Evolutionary conservation across 208 protist species (phyloP), one percentile per base, ranked within the genome.

Genomic region (Trypanosoma rangeli): DNA sequence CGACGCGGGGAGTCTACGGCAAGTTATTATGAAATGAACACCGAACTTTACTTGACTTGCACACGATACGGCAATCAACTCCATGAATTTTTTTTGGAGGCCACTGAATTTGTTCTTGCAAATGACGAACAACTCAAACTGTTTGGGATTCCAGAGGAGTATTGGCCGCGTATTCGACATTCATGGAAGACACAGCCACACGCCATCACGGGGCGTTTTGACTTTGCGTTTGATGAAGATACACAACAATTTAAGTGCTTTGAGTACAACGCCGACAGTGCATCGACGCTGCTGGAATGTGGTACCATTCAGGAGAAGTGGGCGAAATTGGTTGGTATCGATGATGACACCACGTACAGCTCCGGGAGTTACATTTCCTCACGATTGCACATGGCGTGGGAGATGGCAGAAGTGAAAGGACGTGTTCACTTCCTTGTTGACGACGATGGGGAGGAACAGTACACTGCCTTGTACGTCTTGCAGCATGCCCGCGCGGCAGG

Each of bases 221-320:
- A 97, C 78, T 95, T 97, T 70, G 87, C 83, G 44, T 94, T 83
- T 75, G 84, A 96, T 79, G 85, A 87, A 68, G 67, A 83, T 29
- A 90, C 77, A 18, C 67, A 86, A 26, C 26, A 69, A 31, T 80
- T 97, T 71, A 97, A 97, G 78, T 92, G 87, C 66, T 94, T 95
- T 69, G 92, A 97, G 79, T 97, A 97, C 83, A 97, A 97, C 78
- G 92, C 92, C 8, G 92, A 97, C 65, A 97, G 92, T 76, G 89
- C 92, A 24, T 90, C 87, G 7, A 93, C 87, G 58, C 74, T 97
- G 58, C 73, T 97, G 53, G 92, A 97, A 73, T 94, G 89, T 69
- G 92, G 79, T 44, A 81, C 79, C 57, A 91, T 97, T 70, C 92
- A 97, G 74, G 65, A 87, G 57, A 94, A 97, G 77, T 97, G 92